Base-by-base conservation (phyloP, 371 early-diverging fungal species). In the Rhizopus delemar region DNA sequence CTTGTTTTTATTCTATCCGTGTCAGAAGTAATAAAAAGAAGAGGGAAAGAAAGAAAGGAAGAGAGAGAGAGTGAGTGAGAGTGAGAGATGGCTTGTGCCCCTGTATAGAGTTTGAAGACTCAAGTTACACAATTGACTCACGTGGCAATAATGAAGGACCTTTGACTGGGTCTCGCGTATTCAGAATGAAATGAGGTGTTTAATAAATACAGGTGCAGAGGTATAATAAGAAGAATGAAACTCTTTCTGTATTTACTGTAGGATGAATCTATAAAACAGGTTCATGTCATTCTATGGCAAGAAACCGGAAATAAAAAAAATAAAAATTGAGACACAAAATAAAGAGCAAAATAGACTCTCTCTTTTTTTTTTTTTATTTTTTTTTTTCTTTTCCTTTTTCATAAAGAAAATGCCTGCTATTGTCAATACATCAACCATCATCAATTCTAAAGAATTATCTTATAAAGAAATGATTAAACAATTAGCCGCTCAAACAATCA, bases 391-490 rank as follows among this genome's bases (percentile, higher is more conserved):
- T 45, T 45, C n/a, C n/a, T 45, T 45, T 45, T n/a, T 45, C 13
- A 6, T 2, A n/a, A n/a, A 45, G 15, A 12, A n/a, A 45, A 45
- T 13, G 22, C 22, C 22, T 13, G 46, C 15, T 45, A 15, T 45
- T 7, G 16, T 13, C 8, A 16, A 22, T 8, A n/a, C 16, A n/a
- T 45, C 16, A 45, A 2, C 15, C 13, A 8, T 15, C 7, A 45
- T 8, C 16, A 16, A 22, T 8, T 45, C 22, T 31, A 74, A 57
- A 55, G 66, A 58, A 50, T 54, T 60, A 28, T 70, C 83, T 49
- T 85, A 83, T 60, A 75, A 73, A 64, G 86, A 82, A 31, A 69
- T 82, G 22, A 78, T 79, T 22, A 71, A 77, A 56, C 77, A 75
- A 46, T 52, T 75, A 43, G 58, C 77, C 38, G 69, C 78, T 50